Percentiles rank a stretch among this genome's conserved stretches.
phyloP scores from a whole-genome alignment of 2,329 filamentous ascomycete species.

The Aulographum hederae region DNA sequence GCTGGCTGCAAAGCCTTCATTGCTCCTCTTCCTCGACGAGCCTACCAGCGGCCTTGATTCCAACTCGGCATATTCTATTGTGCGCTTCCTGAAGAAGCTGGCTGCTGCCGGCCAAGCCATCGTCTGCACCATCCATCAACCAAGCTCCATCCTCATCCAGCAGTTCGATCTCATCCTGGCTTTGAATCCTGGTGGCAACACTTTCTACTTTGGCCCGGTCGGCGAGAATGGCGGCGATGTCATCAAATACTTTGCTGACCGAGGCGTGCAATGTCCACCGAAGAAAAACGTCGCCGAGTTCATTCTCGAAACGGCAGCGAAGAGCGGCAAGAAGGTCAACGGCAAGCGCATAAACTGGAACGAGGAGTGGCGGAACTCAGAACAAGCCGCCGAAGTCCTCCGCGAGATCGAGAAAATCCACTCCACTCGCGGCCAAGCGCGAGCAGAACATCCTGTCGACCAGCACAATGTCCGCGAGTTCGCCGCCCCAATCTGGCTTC shows the following conservation, averaged over 20 bases:
- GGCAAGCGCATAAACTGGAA: conserved; percentile 51
- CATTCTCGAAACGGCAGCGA: conserved; percentile 46
- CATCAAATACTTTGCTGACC: conserved; percentile 47
- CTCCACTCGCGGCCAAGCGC: conserved; percentile 32
- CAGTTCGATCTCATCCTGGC: conserved; percentile 59
- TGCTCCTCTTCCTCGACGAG: conserved; percentile 45
- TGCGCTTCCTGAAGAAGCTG: conserved; percentile 51
- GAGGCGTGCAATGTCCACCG: conserved; percentile 47
- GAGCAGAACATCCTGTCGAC: conserved; percentile 9
- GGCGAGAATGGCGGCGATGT: conserved; percentile 48
- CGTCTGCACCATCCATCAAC: conserved; percentile 58
- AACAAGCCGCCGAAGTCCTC: conserved; percentile 38
- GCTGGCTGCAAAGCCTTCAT: conserved; percentile 47
- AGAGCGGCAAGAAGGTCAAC: conserved; percentile 31
- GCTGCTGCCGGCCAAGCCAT: conserved; percentile 50
- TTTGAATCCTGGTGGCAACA: conserved; percentile 49
- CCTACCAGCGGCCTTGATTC: conserved; percentile 54
- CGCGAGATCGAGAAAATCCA: conserved; percentile 49
- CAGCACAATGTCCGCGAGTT: conserved; percentile 34
- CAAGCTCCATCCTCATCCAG: conserved; percentile 48
- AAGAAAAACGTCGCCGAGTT: conserved; percentile 49
- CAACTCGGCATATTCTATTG: conserved; percentile 49
- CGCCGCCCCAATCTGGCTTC: conserved; percentile 43
- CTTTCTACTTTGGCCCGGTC: conserved; percentile 56
- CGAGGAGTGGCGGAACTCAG: conserved; percentile 51